Conservation (phyloP, 2,329 filamentous ascomycete genomes). For the Graphiopsis chlorocephala region DNA sequence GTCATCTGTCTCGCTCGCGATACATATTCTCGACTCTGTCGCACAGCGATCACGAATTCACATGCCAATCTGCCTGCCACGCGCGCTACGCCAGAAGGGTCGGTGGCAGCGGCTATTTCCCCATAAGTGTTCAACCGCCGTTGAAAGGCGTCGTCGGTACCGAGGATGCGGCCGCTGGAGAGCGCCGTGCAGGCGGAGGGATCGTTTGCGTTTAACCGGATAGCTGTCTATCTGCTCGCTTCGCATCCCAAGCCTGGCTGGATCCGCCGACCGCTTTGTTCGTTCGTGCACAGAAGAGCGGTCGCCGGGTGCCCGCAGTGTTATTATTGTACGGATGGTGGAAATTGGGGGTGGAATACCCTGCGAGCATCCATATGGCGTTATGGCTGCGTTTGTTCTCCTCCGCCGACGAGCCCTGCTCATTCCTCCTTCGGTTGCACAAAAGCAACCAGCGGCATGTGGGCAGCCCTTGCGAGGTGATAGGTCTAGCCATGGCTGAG, state of each 20-base stretch:
- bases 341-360: background rate
- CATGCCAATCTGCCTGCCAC: background rate
- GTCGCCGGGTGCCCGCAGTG: constrained; percentile 4
- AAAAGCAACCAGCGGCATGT: background rate
- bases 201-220: constrained; percentile 14
- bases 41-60: background rate
- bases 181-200: constrained; percentile 4
- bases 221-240: background rate
- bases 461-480: background rate
- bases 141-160: constrained; percentile 6
- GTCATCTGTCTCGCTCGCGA: constrained; percentile 1
- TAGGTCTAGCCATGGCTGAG: background rate
- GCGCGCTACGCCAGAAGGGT: background rate
- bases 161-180: constrained; percentile 10
- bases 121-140: background rate
- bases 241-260: background rate
- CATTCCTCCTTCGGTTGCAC: background rate
- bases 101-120: constrained; percentile 3
- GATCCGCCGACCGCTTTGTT: background rate
- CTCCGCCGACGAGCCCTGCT: background rate
- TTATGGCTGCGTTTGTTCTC: background rate
- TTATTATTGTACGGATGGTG: background rate
- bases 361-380: background rate
- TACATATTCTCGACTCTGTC: background rate
- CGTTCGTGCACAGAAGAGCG: constrained; percentile 7